Conservation (phyloP, 2,329 filamentous ascomycete genomes). For the Rhinocladiella similis region DNA sequence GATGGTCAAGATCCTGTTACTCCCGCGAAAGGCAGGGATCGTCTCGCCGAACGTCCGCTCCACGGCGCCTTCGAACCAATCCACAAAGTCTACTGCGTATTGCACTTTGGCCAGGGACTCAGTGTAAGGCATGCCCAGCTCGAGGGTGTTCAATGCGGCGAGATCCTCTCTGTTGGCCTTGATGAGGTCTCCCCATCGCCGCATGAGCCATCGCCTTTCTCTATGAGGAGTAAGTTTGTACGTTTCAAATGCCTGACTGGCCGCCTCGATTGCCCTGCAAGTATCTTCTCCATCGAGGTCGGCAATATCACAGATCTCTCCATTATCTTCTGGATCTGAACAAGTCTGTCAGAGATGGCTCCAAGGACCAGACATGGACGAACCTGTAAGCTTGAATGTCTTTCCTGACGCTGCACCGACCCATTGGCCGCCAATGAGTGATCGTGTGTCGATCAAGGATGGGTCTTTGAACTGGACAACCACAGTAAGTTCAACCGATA, state of each 20-base stretch:
- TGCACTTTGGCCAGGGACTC: slow-evolving; percentile 49
- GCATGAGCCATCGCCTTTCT: slow-evolving; percentile 22
- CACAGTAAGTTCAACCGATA: too few relatives aligned
- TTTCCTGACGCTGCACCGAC: not conserved
- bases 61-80: slow-evolving; percentile 8
- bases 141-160: slow-evolving; percentile 54
- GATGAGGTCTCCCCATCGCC: slow-evolving; percentile 25
- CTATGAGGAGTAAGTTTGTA: not conserved
- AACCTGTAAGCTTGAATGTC: slow-evolving; percentile 3
- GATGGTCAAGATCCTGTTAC: slow-evolving; percentile 25
- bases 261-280: slow-evolving; percentile 1
- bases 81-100: slow-evolving; percentile 40
- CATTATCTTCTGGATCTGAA: slow-evolving; percentile 2
- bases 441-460: slow-evolving; percentile 7
- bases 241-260: not conserved
- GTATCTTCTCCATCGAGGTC: slow-evolving; percentile 5
- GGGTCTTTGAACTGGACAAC: slow-evolving; percentile 9
- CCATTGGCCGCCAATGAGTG: slow-evolving; percentile 6
- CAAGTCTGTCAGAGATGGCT: not conserved
- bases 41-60: slow-evolving; percentile 8
- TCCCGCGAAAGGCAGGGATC: slow-evolving; percentile 20
- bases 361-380: too few relatives aligned
- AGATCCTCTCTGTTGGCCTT: slow-evolving; percentile 24
- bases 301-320: slow-evolving; percentile 12
- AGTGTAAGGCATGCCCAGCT: slow-evolving; percentile 59